phyloP scores from a whole-genome alignment of 768 basidiomycete species.

The Panaeolus cyanescens region DNA sequence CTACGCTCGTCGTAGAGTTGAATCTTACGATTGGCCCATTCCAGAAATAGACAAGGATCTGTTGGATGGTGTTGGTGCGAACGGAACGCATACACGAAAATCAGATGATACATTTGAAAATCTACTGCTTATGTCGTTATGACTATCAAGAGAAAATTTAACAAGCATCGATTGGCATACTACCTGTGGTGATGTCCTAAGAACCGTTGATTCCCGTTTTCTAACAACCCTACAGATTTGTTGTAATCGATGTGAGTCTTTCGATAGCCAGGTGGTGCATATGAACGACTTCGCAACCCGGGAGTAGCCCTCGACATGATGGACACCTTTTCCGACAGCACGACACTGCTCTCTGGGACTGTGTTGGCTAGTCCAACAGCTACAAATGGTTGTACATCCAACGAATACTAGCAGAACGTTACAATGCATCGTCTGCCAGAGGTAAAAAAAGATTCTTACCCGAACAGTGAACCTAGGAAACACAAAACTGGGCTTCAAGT shows the following conservation, averaged over 20 bases:
- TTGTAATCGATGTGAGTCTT: constrained; percentile 49
- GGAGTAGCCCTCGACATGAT: constrained; percentile 40
- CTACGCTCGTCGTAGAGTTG: constrained; percentile 54
- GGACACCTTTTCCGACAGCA: constrained; percentile 41
- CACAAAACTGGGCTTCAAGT: constrained; percentile 41
- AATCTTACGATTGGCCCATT: constrained; percentile 59
- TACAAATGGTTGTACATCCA: constrained; percentile 44
- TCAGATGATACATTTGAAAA: constrained; percentile 73
- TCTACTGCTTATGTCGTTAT: constrained; percentile 52
- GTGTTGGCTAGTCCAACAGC: constrained; percentile 41
- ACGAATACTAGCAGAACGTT: constrained; percentile 38
- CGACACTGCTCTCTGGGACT: constrained; percentile 14
- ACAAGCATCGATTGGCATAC: constrained; percentile 15
- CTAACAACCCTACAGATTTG: constrained; percentile 50
- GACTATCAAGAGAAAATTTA: constrained; percentile 7
- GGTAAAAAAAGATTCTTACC: constrained; percentile 31
- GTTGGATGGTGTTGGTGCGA: constrained; percentile 57
- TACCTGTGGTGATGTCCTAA: constrained; percentile 21
- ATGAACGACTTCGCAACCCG: constrained; percentile 42
- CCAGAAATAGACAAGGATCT: constrained; percentile 56
- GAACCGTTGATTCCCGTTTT: constrained; percentile 59
- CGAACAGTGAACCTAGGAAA: constrained; percentile 46
- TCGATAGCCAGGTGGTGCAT: constrained; percentile 55
- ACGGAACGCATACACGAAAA: constrained; percentile 43
- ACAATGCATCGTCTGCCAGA: neutral